Evolutionary conservation across 2,329 filamentous ascomycete species (phyloP).

Genomic region (Apiospora sp.): DNA sequence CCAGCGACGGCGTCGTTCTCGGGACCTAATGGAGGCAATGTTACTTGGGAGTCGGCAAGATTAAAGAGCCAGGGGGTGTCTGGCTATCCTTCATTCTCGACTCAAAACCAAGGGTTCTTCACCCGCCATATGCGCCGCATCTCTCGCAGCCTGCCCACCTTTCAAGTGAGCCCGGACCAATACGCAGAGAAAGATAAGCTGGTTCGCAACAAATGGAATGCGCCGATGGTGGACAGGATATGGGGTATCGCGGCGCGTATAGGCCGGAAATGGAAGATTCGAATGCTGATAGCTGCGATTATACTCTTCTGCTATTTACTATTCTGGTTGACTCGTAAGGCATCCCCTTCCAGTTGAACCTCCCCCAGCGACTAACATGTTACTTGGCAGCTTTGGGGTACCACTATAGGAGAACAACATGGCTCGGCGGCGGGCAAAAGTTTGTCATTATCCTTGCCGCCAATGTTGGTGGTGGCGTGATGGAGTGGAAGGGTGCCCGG

Average conservation of each 20-base stretch:
- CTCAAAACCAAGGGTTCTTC: conserved; percentile 87
- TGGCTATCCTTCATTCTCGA: conserved; percentile 81
- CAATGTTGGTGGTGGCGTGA: conserved; percentile 94
- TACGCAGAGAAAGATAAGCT: conserved; percentile 83
- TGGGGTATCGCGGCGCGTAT: conserved; percentile 57
- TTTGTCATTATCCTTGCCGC: conserved; percentile 93
- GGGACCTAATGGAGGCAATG: conserved; percentile 61
- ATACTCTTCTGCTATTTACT: conserved; percentile 69
- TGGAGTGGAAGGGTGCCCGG: conserved; percentile 97
- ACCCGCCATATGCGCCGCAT: conserved; percentile 82
- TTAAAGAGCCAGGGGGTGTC: conserved; percentile 77
- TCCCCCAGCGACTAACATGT: conserved; percentile 36
- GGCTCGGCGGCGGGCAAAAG: conserved; percentile 85
- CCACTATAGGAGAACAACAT: conserved; percentile 74
- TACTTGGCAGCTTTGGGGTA: conserved; percentile 57
- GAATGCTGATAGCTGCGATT: conserved; percentile 65
- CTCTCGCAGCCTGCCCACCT: conserved; percentile 80
- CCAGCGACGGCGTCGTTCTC: conserved; percentile 60
- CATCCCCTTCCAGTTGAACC: not conserved
- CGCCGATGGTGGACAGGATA: conserved; percentile 57
- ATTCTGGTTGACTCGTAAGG: conserved; percentile 75
- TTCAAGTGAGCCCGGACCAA: conserved; percentile 60
- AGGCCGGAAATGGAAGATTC: conserved; percentile 71
- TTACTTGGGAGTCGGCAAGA: conserved; percentile 85
- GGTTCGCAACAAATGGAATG: conserved; percentile 63